Base-by-base conservation (phyloP, 768 basidiomycete species). In the Boletus rubroflammeus region DNA sequence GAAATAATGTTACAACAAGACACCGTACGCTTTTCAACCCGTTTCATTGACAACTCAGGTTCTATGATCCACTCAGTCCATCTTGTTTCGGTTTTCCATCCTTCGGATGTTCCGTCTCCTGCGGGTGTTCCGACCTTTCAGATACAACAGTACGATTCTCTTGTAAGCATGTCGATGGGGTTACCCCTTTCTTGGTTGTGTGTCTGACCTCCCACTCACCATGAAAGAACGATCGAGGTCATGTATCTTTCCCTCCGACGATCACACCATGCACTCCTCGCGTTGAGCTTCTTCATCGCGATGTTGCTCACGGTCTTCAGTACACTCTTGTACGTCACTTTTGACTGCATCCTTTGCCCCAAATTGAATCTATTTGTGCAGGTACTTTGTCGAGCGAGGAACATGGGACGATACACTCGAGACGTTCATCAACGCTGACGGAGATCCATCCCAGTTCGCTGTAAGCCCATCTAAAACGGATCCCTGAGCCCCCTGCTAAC, bases 241-340 rank as follows among this genome's bases (percentile, higher is more conserved):
- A 97, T 96, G 93, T 93, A 88, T 67, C 79, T 96, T 29, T 86
- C 91, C 29, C 86, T 94, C 34, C 80, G 88, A 47, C 78, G 91
- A 55, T 93, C 90, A 0, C 87, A 91, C 59, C 90, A 95, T 61
- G 93, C 93, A 0, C 76, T 94, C 0, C 78, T 93, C 3, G 93
- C 93, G 0, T 83, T 96, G 19, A 81, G 83, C 3, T 96, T 95
- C 71, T 95, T 96, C 73, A 88, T 95, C 14, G 72, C 86, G 50
- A 93, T 93, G 85, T 82, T 91, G 2, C 75, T 96, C 38, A 83
- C 91, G 1, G 83, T 95, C 7, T 95, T 93, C 68, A 92, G 91
- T 57, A 95, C 93, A 0, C 75, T 94, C 14, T 65, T 95, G 84
- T 88, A 60, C 48, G 86, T 73, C 40, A 36, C 35, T 21, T 21